These are phyloP conservation scores for Microbotryomycetes sp. DNA, from an alignment of 1,284 basidiomycete species.

Conservation along the genomic window DNA sequence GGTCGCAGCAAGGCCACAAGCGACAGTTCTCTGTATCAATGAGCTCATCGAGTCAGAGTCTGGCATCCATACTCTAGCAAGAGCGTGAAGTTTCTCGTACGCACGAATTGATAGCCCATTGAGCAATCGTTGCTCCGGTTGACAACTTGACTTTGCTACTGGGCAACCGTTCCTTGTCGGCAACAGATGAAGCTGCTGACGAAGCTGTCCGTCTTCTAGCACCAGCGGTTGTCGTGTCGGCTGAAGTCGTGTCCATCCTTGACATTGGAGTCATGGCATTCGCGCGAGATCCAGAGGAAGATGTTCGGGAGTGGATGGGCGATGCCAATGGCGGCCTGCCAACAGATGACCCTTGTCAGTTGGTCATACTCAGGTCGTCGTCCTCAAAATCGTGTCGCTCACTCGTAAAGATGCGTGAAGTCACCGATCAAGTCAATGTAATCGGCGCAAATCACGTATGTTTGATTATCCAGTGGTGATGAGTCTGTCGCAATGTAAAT, in stretches of 20 bases:
- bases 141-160: conserved; percentile 21
- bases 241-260: neutral
- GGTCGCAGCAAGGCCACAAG: conserved; percentile 76
- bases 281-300: neutral
- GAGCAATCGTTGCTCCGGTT: conserved; percentile 32
- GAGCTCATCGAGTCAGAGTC: too few species aligned
- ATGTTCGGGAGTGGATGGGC: conserved; percentile 3
- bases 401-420: conserved; percentile 48
- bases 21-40: conserved; percentile 52
- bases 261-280: neutral
- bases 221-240: neutral
- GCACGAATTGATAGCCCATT: conserved; percentile 33
- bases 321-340: conserved; percentile 11
- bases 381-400: neutral
- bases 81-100: too few species aligned
- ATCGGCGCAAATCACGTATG: conserved; percentile 81
- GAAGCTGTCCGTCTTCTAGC: neutral
- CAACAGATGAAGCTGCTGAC: neutral
- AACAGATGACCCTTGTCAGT: neutral
- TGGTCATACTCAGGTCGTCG: too few species aligned
- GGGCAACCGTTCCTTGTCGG: conserved; percentile 10
- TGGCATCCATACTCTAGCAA: too few species aligned
- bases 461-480: conserved; percentile 81
- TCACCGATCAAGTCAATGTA: conserved; percentile 82
- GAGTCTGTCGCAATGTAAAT: conserved; percentile 89